phyloP scores from a whole-genome alignment of 352 stramenopile species.

The Globisporangium abappressorium region DNA sequence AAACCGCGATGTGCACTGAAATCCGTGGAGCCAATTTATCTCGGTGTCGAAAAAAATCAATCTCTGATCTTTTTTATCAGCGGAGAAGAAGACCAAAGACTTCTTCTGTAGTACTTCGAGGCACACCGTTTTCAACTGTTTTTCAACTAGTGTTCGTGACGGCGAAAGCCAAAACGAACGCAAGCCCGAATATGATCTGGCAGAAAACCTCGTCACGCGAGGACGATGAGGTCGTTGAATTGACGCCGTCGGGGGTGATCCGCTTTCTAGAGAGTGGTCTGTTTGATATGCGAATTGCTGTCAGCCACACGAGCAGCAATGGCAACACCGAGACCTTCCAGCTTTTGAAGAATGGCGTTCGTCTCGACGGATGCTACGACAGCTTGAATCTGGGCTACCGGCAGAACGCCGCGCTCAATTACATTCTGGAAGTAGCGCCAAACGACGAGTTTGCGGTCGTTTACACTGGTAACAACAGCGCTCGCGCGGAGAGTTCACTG shows the following conservation, averaged over 20 bases:
- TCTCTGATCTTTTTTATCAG: too few relatives aligned
- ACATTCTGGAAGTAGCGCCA: background rate
- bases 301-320: background rate
- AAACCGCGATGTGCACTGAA: too few relatives aligned
- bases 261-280: background rate
- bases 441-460: background rate
- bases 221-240: background rate
- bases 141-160: background rate
- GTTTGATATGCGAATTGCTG: background rate
- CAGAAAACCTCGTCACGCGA: background rate
- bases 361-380: background rate
- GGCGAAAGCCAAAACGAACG: background rate
- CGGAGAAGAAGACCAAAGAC: too few relatives aligned
- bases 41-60: too few relatives aligned
- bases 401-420: background rate
- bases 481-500: background rate
- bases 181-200: background rate
- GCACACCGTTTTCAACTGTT: too few relatives aligned
- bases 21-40: too few relatives aligned
- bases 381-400: background rate
- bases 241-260: background rate
- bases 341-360: background rate
- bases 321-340: background rate
- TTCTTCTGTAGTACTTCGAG: too few relatives aligned
- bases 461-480: background rate